A percentile compares a stretch with the other conserved stretches of the same genome.
Evolutionary conservation across 306 rosid genomes (phyloP).

Genomic region (Begonia masoniana): DNA sequence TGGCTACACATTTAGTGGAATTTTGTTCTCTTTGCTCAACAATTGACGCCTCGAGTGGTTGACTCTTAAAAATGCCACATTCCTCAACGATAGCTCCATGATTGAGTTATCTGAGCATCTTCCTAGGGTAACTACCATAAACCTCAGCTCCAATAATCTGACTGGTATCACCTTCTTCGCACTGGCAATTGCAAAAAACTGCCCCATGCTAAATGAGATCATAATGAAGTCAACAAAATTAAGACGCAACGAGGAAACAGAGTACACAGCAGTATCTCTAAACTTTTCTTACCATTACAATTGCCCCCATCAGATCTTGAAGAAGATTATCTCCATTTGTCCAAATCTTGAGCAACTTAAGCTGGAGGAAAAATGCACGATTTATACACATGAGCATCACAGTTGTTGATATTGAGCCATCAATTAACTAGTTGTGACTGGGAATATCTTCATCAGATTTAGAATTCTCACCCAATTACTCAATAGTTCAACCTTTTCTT

Average conservation of each 20-base stretch:
- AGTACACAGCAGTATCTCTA: conserved; percentile 13
- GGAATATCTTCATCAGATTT: too few relatives aligned
- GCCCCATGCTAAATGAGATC: conserved; percentile 28
- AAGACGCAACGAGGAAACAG: neutral
- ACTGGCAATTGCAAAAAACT: conserved; percentile 32
- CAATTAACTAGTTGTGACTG: too few relatives aligned
- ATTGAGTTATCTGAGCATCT: conserved; percentile 27
- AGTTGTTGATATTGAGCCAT: too few relatives aligned
- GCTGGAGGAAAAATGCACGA: too few relatives aligned
- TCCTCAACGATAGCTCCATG: conserved; percentile 28
- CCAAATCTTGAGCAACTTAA: conserved; percentile 42
- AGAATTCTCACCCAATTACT: too few relatives aligned
- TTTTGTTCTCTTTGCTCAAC: conserved; percentile 22
- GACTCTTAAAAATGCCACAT: conserved; percentile 21
- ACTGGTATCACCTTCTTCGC: conserved; percentile 31
- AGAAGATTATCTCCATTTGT: conserved; percentile 21
- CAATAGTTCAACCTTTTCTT: too few relatives aligned
- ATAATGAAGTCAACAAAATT: conserved; percentile 28
- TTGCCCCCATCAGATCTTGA: conserved; percentile 13
- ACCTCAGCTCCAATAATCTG: conserved; percentile 24
- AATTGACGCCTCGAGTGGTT: conserved; percentile 31
- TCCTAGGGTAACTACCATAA: conserved; percentile 20
- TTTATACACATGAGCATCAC: too few relatives aligned
- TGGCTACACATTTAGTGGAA: conserved; percentile 24
- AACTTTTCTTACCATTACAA: conserved; percentile 18